Conservation (phyloP, 495 filamentous ascomycete species). For the Neurospora discreta region DNA sequence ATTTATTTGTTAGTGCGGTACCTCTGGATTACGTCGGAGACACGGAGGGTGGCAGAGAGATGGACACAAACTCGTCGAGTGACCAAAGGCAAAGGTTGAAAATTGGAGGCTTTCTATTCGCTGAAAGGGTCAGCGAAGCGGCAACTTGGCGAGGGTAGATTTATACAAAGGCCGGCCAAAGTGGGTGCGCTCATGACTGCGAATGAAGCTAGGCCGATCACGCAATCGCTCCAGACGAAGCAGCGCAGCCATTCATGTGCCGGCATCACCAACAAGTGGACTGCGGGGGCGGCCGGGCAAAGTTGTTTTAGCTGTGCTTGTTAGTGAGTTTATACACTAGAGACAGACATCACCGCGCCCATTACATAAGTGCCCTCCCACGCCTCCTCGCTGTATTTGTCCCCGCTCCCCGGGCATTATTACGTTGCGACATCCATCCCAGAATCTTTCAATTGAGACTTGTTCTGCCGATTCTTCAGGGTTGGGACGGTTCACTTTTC, state of each 20-base stretch:
- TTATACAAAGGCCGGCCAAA: neutral
- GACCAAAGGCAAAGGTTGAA: slow-evolving; percentile 3
- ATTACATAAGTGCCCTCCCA: neutral
- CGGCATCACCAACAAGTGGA: neutral
- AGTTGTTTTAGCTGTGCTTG: neutral
- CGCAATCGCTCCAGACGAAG: slow-evolving; percentile 17
- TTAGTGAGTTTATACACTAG: neutral
- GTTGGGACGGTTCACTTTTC: neutral
- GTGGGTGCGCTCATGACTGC: slow-evolving; percentile 1
- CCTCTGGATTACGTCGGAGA: neutral
- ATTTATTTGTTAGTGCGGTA: neutral
- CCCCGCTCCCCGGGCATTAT: neutral
- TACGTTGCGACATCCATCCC: neutral
- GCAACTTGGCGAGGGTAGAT: slow-evolving; percentile 9
- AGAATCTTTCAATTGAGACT: neutral
- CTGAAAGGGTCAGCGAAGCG: slow-evolving; percentile 10
- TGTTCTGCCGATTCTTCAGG: slow-evolving; percentile 5
- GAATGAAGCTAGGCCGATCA: slow-evolving; percentile 20
- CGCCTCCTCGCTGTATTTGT: neutral
- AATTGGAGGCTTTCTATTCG: slow-evolving; percentile 23
- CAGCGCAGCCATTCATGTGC: neutral
- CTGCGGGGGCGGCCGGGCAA: slow-evolving; percentile 14
- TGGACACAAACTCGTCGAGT: neutral
- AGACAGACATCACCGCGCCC: neutral
- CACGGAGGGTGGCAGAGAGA: neutral